phyloP scores from a whole-genome alignment of 2,329 filamentous ascomycete genomes.

The Calonectria hongkongensis region DNA sequence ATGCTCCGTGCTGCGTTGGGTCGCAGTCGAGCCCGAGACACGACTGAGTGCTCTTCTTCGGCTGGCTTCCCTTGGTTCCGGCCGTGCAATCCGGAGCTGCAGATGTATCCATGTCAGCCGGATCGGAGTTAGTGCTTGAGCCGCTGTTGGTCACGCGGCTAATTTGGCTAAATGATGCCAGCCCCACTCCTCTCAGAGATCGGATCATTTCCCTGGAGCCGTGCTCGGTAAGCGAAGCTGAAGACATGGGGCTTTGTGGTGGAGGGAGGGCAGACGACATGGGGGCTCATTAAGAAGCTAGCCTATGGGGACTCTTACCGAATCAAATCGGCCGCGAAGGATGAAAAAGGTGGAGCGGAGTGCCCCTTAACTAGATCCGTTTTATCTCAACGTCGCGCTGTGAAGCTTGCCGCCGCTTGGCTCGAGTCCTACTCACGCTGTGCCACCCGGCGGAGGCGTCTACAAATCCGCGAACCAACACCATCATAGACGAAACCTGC shows the following conservation, averaged over 20 bases:
- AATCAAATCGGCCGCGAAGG: neutral
- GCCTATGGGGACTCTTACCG: slow-evolving; percentile 12
- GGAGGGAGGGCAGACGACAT: neutral
- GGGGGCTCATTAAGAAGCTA: slow-evolving; percentile 22
- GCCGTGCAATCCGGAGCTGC: slow-evolving; percentile 31
- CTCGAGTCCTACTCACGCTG: slow-evolving; percentile 23
- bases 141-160: slow-evolving; percentile 26
- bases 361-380: neutral
- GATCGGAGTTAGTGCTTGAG: slow-evolving; percentile 10
- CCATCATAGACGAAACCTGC: slow-evolving; percentile 10
- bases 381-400: neutral
- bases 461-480: slow-evolving; percentile 26
- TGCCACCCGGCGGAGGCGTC: slow-evolving; percentile 32
- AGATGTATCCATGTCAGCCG: slow-evolving; percentile 7
- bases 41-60: slow-evolving; percentile 25
- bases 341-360: neutral
- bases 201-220: slow-evolving; percentile 36
- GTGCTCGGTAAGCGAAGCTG: neutral
- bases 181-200: slow-evolving; percentile 24
- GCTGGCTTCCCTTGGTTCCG: slow-evolving; percentile 42
- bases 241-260: neutral
- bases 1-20: slow-evolving; percentile 23
- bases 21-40: slow-evolving; percentile 16
- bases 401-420: slow-evolving; percentile 11
- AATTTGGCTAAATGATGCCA: slow-evolving; percentile 37